phyloP scores from a whole-genome alignment of 345 rosid genomes.

The Gynandropsis gynandra region DNA sequence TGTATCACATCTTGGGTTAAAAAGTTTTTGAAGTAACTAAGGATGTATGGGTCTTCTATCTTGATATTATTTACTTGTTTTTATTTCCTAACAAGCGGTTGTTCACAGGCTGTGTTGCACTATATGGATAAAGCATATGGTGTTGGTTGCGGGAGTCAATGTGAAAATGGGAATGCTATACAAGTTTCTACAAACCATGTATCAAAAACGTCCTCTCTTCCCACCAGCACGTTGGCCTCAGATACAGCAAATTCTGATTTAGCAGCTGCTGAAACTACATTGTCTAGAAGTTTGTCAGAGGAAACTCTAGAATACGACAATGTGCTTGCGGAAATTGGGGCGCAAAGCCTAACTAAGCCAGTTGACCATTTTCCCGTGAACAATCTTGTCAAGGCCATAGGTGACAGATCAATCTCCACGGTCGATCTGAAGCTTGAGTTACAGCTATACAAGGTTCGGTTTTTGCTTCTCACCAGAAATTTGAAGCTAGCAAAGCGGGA shows the following conservation, averaged over 20 bases:
- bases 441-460: constrained; percentile 88
- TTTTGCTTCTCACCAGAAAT: constrained; percentile 83
- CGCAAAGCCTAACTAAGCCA: constrained; percentile 49
- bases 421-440: constrained; percentile 83
- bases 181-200: constrained; percentile 52
- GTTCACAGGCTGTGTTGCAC: constrained; percentile 63
- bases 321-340: constrained; percentile 58
- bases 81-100: constrained; percentile 13
- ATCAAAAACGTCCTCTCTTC: constrained; percentile 56
- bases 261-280: constrained; percentile 51
- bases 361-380: constrained; percentile 46
- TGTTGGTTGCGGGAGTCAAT: constrained; percentile 51
- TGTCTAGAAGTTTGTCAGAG: constrained; percentile 66
- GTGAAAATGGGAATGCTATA: constrained; percentile 48
- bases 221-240: constrained; percentile 42
- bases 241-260: constrained; percentile 64
- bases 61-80: background rate
- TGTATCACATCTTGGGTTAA: no score
- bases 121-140: constrained; percentile 73
- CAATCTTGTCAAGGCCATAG: constrained; percentile 47
- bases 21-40: no score
- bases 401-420: constrained; percentile 49
- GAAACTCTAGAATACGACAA: constrained; percentile 77
- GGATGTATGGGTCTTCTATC: no score
- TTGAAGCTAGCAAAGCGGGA: constrained; percentile 94